Evolutionary conservation across 2,329 filamentous ascomycete genomes (phyloP).

Genomic region (Colletotrichum tanaceti): DNA sequence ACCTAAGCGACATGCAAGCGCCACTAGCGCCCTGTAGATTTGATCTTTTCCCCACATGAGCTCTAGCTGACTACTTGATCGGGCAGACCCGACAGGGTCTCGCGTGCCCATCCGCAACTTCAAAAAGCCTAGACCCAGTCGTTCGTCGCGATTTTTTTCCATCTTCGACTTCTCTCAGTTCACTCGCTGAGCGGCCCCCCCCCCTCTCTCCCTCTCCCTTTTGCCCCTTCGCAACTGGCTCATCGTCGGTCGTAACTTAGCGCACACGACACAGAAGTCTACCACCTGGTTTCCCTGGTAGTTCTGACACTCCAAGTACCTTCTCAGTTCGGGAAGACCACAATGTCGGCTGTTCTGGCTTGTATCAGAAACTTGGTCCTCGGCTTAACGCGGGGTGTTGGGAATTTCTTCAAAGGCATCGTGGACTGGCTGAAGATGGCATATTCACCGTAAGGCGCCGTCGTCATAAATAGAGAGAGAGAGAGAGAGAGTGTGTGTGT

Average conservation of each 20-base stretch:
- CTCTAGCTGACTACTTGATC: conserved; percentile 32
- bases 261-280: neutral
- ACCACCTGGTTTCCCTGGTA: neutral
- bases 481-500: no score
- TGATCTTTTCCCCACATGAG: conserved; percentile 14
- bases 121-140: conserved; percentile 11
- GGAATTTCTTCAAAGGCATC: conserved; percentile 13
- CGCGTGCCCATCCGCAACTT: neutral
- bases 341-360: conserved; percentile 19
- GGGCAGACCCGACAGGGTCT: conserved; percentile 13
- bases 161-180: conserved; percentile 3
- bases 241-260: neutral
- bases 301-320: neutral
- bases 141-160: conserved; percentile 17
- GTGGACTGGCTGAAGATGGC: conserved; percentile 29
- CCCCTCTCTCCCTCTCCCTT: no score
- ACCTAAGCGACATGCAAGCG: neutral
- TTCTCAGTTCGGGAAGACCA: neutral
- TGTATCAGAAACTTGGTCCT: conserved; percentile 9
- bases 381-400: conserved; percentile 3
- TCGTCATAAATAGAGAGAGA: neutral
- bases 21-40: conserved; percentile 5
- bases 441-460: conserved; percentile 26
- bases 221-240: neutral
- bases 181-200: neutral